Base-by-base conservation (phyloP, 495 filamentous ascomycete genomes). In the Trichoderma reesei region DNA sequence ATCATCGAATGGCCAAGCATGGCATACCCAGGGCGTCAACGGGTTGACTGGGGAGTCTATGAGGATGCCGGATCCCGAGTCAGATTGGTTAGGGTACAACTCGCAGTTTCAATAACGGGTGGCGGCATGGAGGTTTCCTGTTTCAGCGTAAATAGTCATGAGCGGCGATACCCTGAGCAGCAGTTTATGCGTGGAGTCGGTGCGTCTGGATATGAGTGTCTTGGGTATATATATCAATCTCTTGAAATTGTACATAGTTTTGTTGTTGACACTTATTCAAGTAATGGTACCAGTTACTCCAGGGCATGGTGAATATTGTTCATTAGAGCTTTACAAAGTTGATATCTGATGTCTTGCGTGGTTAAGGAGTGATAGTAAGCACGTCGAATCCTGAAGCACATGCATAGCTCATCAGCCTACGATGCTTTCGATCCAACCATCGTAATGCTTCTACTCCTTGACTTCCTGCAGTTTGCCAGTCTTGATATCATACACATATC, bases 31-130 rank as follows among this genome's bases (percentile, higher is more conserved):
- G 18, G 59, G 59, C 33, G 59, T 41, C 3, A 41, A 41, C 20
- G 59, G 59, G 14, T 13, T 61, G 11, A 41, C 36, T 5, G 61
- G 61, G 11, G 38, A 41, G 6, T 41, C 38, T 8, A 42, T 61
- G 60, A 61, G 37, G 18, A 34, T 63, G 61, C 61, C 61, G 11
- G 61, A 63, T 18, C 61, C 61, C 0, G 61, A 63, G 18, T 46
- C 39, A 39, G 61, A 63, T 39, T 63, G 61, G 61, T 41, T 63
- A 2, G 38, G 61, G 9, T 63, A 63, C 13, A 42, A 13, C n/a
- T 26, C 61, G 26, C 41, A 41, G n/a, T 63, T 18, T 48, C 44
- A 48, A 18, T 48, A 26, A 26, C n/a, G 1, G 16, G 16, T 5
- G 18, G 4, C 14, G 44, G 44, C 14, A n/a, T 16, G 8, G 7